Evolutionary conservation across 2,329 filamentous ascomycete genomes (phyloP), one percentile per base, ranked within the genome.

Genomic region (Xylaria hypoxylon): DNA sequence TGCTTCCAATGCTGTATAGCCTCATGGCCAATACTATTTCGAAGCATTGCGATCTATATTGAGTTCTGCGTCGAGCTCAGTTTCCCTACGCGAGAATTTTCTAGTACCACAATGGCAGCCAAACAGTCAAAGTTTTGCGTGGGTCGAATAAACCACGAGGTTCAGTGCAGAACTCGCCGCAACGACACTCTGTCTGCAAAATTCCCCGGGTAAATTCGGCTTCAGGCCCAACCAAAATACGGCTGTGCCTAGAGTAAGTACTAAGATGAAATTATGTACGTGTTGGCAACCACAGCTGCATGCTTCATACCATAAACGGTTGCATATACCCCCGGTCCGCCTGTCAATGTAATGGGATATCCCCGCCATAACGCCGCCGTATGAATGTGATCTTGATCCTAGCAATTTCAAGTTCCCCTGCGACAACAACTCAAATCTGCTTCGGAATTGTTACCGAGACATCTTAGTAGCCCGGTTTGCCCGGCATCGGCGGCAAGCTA

Each of bases 401-500:
- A 33, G 15, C n/a, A 59, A 55, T 58, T 35, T 10, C 8, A 44
- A 42, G 26, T 26, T 26, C 17, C 38, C 6, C 28, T 48, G 35
- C 42, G 17, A 38, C 35, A 28, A 31, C n/a, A 28, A 50, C 5
- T 35, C 45, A 31, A 35, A 19, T 15, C 22, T 35, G 22, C 2
- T 31, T 53, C n/a, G 19, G 19, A 33, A 33, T 40, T 15, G 61
- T 26, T 24, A 33, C 8, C 10, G 19, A 24, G 5, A 31, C 33
- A 8, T 35, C 59, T 50, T 70, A 87, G 74, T 87, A 87, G 42
- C 85, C 85, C n/a, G 82, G 73, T 68, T 84, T 81, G 13, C 85
- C 85, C 3, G 85, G 85, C 85, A 87, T 86, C 56, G 84, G 84
- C 15, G 87, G 77, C 2, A 85, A 82, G 64, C 86, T 83, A 22